Conservation (phyloP, 2,329 filamentous ascomycete species). For the Byssoonygena ceratinophila region DNA sequence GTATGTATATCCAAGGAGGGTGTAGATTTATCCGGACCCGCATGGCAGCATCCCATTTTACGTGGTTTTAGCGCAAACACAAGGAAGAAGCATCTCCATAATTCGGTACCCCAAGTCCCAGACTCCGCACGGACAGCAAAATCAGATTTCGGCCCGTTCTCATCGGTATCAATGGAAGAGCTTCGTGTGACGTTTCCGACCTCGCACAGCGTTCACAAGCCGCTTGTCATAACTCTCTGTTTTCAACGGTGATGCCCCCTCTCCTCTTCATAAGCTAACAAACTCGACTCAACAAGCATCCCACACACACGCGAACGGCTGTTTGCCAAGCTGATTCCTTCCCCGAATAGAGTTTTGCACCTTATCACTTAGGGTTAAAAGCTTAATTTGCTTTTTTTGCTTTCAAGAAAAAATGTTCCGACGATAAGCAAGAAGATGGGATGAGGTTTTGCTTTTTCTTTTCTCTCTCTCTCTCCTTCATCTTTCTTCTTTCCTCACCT, state of each 20-base stretch:
- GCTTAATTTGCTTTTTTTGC: not conserved
- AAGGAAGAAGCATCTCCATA: not conserved
- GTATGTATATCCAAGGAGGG: no score
- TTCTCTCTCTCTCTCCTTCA: not conserved
- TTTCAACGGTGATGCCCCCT: no score
- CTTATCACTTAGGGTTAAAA: conserved; percentile 3
- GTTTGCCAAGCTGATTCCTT: not conserved
- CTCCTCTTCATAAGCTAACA: no score
- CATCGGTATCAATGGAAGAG: not conserved
- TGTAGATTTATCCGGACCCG: no score
- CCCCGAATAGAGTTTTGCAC: not conserved
- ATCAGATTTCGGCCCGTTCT: not conserved
- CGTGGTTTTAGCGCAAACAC: no score
- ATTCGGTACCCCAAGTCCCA: not conserved
- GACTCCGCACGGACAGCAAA: not conserved
- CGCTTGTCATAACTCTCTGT: no score
- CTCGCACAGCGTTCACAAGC: no score
- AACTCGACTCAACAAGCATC: no score
- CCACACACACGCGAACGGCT: not conserved
- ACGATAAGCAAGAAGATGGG: conserved; percentile 5
- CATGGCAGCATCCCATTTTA: no score
- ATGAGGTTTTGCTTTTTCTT: conserved; percentile 1
- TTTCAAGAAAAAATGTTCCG: not conserved
- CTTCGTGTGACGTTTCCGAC: not conserved
- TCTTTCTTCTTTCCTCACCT: conserved; percentile 11